These are phyloP conservation scores for Avena eriantha DNA, from an alignment of 176 grass and related monocot genomes.

Conservation along the genomic window DNA sequence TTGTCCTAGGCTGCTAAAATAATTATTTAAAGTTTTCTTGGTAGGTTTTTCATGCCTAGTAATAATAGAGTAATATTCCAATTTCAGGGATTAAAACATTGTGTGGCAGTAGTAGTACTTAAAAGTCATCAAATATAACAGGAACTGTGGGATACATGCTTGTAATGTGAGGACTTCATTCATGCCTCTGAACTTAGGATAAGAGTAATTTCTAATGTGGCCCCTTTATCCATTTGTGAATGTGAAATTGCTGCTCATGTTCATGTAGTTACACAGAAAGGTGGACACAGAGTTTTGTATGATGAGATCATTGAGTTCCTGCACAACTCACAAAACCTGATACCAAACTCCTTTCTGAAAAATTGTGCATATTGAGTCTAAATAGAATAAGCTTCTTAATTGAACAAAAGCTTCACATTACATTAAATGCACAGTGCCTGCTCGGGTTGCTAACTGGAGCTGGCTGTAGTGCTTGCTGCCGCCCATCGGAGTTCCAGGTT, in stretches of 20 bases:
- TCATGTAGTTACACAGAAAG: slow-evolving; percentile 1
- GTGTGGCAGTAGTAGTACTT: slow-evolving; percentile 8
- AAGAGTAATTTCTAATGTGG: slow-evolving; percentile 9
- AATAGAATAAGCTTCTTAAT: slow-evolving; percentile 2
- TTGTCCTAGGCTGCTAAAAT: slow-evolving; percentile 3
- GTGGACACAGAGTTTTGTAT: neutral
- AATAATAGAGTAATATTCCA: slow-evolving; percentile 4
- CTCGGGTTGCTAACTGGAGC: slow-evolving; percentile 1
- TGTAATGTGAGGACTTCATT: slow-evolving; percentile 1
- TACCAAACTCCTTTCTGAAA: slow-evolving; percentile 1
- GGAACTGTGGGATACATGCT: neutral
- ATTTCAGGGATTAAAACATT: slow-evolving; percentile 23
- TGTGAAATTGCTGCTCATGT: slow-evolving; percentile 28
- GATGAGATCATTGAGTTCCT: neutral
- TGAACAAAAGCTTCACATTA: slow-evolving; percentile 8
- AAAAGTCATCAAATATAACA: neutral
- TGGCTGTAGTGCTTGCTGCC: neutral
- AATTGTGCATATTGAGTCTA: neutral
- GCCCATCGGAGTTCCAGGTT: neutral
- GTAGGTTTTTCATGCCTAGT: slow-evolving; percentile 7
- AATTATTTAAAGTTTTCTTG: slow-evolving; percentile 6
- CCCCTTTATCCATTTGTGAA: slow-evolving; percentile 12
- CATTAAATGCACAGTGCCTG: neutral
- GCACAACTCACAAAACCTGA: slow-evolving; percentile 15
- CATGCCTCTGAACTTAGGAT: neutral